These are phyloP conservation scores for Cercospora sojina DNA, from an alignment of 2,329 filamentous ascomycete species.

Conservation along the genomic window DNA sequence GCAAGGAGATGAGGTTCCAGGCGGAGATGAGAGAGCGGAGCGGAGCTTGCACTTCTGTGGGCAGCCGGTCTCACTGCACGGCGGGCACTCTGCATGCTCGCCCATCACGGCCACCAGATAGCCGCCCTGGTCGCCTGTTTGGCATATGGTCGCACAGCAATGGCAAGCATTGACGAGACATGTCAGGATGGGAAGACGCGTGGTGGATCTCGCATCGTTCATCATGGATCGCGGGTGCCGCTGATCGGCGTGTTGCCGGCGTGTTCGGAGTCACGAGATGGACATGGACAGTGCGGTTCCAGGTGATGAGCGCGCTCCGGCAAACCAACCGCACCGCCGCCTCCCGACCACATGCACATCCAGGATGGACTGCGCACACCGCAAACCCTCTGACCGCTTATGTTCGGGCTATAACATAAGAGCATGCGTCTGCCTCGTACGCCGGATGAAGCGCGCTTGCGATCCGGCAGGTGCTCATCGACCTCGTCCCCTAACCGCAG, in stretches of 20 bases:
- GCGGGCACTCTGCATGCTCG: neutral
- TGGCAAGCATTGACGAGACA: neutral
- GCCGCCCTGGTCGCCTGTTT: neutral
- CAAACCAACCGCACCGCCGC: neutral
- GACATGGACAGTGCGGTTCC: neutral
- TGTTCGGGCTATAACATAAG: slow-evolving; percentile 8
- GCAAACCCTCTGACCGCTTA: slow-evolving; percentile 6
- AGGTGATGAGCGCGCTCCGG: neutral
- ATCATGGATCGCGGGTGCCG: neutral
- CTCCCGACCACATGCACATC: slow-evolving; percentile 7
- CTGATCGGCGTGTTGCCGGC: neutral
- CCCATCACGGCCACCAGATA: neutral
- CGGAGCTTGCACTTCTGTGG: neutral
- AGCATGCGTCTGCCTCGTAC: neutral
- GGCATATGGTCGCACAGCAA: neutral
- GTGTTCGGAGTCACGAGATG: neutral
- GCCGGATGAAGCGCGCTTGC: neutral
- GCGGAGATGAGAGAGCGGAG: neutral
- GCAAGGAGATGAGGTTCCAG: neutral
- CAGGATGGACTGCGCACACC: neutral
- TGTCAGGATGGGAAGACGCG: neutral
- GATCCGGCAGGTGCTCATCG: neutral
- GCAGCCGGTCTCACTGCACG: neutral
- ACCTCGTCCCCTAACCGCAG: slow-evolving; percentile 12
- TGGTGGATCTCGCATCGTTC: neutral